Base-by-base conservation (phyloP, 2,329 filamentous ascomycete species). In the Aureobasidium sp. region DNA sequence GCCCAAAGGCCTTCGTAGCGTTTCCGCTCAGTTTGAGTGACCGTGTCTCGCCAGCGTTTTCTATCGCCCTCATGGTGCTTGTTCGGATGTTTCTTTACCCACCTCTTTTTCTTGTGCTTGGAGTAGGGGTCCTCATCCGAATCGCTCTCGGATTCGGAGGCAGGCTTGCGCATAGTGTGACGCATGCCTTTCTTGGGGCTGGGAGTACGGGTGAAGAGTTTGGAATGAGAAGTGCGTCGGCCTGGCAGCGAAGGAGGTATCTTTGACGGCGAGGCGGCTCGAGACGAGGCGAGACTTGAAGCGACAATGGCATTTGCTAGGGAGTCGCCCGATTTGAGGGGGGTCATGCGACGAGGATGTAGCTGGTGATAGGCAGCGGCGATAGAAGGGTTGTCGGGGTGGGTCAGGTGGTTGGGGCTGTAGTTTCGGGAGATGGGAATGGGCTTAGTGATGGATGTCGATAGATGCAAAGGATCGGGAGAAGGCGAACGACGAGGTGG, bases 1-100 rank as follows among this genome's bases (percentile, higher is more conserved):
- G 90, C 90, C 89, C 89, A 94, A 1, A 94, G 83, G 2, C 88
- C 90, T 72, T 93, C 90, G 72, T 94, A 94, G 1, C 90, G 82
- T 69, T 88, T 89, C n/a, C 88, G 79, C 70, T 94, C 89, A 5
- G 84, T 79, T 52, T 84, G 81, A 0, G 87, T 89, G 45, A 94
- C 83, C 64, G 85, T 80, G 67, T 92, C 89, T 45, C 88, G 83
- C 90, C 90, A 94, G 7, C 88, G 83, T 69, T 85, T 87, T 20
- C 89, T 82, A 4, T 87, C 82, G 0, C 87, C 89, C 71, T 93
- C 89, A 68, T 90, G 85, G 69, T 94, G 89, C 67, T 85, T 84
- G 69, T 84, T 82, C 1, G 86, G 82, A 71, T 92, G 89, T 65
- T 80, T 81, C 8, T 76, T 74, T 52, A 80, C 70, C 25, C 83